phyloP scores from a whole-genome alignment of 495 filamentous ascomycete genomes.

The Amorphotheca resinae region DNA sequence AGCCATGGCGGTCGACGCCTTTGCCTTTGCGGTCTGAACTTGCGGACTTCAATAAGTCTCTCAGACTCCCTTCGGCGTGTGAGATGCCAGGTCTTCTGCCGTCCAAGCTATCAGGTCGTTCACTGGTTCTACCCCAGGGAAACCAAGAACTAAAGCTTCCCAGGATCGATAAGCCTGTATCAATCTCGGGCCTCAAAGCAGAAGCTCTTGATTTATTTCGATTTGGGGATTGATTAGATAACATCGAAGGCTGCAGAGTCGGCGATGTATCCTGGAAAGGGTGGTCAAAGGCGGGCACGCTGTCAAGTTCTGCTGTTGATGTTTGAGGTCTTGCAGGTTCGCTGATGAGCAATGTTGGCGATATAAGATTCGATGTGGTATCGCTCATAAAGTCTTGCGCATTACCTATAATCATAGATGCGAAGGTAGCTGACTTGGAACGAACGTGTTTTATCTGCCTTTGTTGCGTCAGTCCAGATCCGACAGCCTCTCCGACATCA shows the following conservation, averaged over 20 bases:
- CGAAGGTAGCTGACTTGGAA: conserved; percentile 34
- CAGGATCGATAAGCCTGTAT: conserved; percentile 10
- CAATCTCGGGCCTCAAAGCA: conserved; percentile 7
- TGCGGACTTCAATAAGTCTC: conserved; percentile 18
- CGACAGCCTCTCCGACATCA: conserved; percentile 10
- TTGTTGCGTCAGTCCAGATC: conserved; percentile 1
- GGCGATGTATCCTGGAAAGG: conserved; percentile 4
- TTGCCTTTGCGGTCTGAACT: conserved; percentile 19
- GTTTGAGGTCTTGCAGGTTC: conserved; percentile 36
- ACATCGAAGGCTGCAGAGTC: conserved; percentile 9
- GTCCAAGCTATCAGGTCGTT: neutral
- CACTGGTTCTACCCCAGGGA: conserved; percentile 9
- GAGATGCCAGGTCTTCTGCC: conserved; percentile 15
- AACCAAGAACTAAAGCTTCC: conserved; percentile 20
- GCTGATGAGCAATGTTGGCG: conserved; percentile 28
- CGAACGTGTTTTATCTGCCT: conserved; percentile 22
- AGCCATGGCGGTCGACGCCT: conserved; percentile 15
- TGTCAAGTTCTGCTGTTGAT: conserved; percentile 19
- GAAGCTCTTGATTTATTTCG: conserved; percentile 17
- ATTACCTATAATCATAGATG: conserved; percentile 33
- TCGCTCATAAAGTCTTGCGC: conserved; percentile 11
- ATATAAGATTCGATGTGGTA: conserved; percentile 13
- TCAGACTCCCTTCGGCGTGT: conserved; percentile 22
- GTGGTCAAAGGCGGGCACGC: conserved; percentile 4
- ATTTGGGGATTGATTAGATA: conserved; percentile 9